A percentile compares a stretch with the other conserved stretches of the same genome.
These are phyloP conservation scores for Moringa oleifera DNA, from an alignment of 345 rosid species.

Conservation along the genomic window DNA sequence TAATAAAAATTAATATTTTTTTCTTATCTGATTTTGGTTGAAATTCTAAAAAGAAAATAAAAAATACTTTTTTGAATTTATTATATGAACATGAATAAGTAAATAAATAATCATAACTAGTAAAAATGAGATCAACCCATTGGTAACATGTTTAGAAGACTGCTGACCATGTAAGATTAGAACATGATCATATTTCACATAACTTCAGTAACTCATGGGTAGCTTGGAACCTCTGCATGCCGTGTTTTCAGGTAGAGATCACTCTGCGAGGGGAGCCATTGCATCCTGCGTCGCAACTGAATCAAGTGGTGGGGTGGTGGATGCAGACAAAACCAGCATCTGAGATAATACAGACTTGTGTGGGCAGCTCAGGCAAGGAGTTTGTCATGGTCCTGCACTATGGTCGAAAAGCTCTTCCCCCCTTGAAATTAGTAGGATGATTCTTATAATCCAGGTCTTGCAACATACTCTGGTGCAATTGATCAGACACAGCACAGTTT, in stretches of 20 bases:
- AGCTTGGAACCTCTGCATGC: not conserved
- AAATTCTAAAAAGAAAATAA: too few relatives aligned
- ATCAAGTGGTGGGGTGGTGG: constrained; percentile 38
- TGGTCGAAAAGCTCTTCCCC: constrained; percentile 28
- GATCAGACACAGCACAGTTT: not conserved
- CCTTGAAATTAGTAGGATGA: not conserved
- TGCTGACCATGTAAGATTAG: too few relatives aligned
- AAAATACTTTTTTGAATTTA: too few relatives aligned
- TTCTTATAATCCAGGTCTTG: not conserved
- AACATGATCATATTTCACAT: too few relatives aligned
- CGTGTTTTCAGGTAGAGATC: constrained; percentile 41
- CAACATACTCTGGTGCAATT: not conserved
- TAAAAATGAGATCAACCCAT: too few relatives aligned
- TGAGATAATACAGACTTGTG: constrained; percentile 17
- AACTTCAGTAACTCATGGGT: too few relatives aligned
- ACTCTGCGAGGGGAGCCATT: constrained; percentile 34
- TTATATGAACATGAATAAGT: too few relatives aligned
- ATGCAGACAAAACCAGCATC: constrained; percentile 26
- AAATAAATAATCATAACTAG: too few relatives aligned
- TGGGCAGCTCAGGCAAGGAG: constrained; percentile 45
- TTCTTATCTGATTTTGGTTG: too few relatives aligned
- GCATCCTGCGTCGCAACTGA: constrained; percentile 26
- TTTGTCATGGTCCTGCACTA: constrained; percentile 46
- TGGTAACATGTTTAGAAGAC: too few relatives aligned
- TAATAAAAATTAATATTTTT: too few relatives aligned